These are phyloP conservation scores for Daldinia decipiens DNA, from an alignment of 495 filamentous ascomycete genomes.

Conservation along the genomic window DNA sequence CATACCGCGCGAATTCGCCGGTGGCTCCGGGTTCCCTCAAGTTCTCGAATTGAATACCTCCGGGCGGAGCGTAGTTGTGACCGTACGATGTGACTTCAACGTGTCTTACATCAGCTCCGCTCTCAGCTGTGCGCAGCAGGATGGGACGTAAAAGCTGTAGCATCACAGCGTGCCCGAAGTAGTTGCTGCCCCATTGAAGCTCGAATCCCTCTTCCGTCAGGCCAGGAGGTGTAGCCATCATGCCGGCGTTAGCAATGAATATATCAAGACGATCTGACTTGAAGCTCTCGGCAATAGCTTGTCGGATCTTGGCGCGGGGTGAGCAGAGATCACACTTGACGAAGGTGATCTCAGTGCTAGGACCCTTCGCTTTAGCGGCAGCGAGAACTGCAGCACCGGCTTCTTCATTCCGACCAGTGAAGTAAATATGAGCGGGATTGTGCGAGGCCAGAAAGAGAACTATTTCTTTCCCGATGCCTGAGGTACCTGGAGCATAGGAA, in stretches of 20 bases:
- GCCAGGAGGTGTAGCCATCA: constrained; percentile 62
- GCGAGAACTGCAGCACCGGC: constrained; percentile 13
- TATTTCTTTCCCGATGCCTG: constrained; percentile 70
- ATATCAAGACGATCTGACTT: constrained; percentile 57
- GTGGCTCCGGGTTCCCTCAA: constrained; percentile 50
- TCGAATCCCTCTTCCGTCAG: constrained; percentile 70
- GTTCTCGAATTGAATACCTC: constrained; percentile 52
- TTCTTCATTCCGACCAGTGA: constrained; percentile 66
- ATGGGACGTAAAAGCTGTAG: constrained; percentile 68
- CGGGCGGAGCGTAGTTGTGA: constrained; percentile 43
- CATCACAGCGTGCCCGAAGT: constrained; percentile 71
- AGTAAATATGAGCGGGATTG: constrained; percentile 66
- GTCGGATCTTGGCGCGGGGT: constrained; percentile 18
- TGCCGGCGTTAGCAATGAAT: constrained; percentile 73
- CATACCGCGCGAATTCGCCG: constrained; percentile 65
- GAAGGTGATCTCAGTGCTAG: constrained; percentile 14
- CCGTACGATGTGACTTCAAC: constrained; percentile 46
- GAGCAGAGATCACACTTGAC: constrained; percentile 24
- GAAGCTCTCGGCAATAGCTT: constrained; percentile 25
- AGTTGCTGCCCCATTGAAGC: constrained; percentile 72
- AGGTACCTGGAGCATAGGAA: constrained; percentile 59
- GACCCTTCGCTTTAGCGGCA: constrained; percentile 11
- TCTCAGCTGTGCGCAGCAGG: constrained; percentile 56
- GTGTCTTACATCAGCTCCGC: constrained; percentile 52
- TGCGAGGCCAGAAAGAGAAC: constrained; percentile 68